Evolutionary conservation across 1,139 yeast genomes (phyloP).

Genomic region (Petasospora fabianii): DNA sequence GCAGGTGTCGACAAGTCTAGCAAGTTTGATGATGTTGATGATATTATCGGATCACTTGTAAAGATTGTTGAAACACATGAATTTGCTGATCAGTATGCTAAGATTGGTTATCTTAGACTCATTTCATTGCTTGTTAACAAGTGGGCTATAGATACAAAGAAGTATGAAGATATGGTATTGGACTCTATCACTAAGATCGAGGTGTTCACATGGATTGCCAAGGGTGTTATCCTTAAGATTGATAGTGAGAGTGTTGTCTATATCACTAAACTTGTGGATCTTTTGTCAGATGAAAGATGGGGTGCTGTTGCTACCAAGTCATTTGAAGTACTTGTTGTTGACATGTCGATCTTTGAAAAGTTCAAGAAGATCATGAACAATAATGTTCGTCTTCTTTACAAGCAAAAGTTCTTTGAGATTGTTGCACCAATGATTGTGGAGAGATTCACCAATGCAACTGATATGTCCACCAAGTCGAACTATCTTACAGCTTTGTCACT

Average conservation of each 20-base stretch:
- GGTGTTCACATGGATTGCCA: conserved; percentile 61
- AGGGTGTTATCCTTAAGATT: conserved; percentile 61
- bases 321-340: conserved; percentile 63
- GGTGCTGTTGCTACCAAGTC: conserved; percentile 44
- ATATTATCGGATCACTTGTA: conserved; percentile 16
- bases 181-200: conserved; percentile 37
- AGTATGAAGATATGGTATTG: conserved; percentile 7
- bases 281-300: conserved; percentile 32
- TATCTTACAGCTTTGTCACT: conserved; percentile 65
- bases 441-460: conserved; percentile 31
- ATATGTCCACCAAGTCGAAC: conserved; percentile 36
- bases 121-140: conserved; percentile 60
- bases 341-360: conserved; percentile 56
- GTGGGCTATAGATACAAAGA: conserved; percentile 29
- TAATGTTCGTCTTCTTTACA: conserved; percentile 63
- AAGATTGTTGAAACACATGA: conserved; percentile 2
- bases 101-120: conserved; percentile 57
- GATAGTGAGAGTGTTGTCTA: conserved; percentile 45
- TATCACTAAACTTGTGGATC: conserved; percentile 34
- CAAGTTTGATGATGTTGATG: conserved; percentile 17
- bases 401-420: conserved; percentile 69
- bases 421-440: conserved; percentile 47
- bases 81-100: conserved; percentile 31
- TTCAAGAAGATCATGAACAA: conserved; percentile 52
- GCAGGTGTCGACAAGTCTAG: conserved; percentile 45